phyloP scores from a whole-genome alignment of 768 basidiomycete genomes.

The Multifurca ochricompacta region DNA sequence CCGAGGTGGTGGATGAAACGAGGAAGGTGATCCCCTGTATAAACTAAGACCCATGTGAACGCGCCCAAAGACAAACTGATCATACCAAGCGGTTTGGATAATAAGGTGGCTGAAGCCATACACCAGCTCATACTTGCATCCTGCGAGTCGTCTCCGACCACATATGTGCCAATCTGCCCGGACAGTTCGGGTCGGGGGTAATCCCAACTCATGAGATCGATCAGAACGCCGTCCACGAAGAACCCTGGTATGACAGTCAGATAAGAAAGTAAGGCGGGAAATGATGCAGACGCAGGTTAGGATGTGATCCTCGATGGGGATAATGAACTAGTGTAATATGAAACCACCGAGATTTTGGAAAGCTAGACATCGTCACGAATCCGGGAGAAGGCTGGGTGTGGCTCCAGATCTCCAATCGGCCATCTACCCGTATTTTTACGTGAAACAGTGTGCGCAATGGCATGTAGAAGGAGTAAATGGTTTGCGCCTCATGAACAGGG shows the following conservation, averaged over 20 bases:
- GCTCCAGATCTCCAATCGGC: constrained; percentile 44
- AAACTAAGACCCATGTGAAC: not conserved
- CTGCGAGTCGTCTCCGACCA: constrained; percentile 46
- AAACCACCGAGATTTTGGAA: constrained; percentile 59
- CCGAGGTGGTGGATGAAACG: constrained; percentile 76
- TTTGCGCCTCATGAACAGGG: constrained; percentile 28
- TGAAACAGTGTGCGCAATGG: constrained; percentile 32
- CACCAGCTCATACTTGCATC: constrained; percentile 54
- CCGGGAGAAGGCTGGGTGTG: constrained; percentile 33
- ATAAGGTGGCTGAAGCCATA: constrained; percentile 55
- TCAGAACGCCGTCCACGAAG: constrained; percentile 65
- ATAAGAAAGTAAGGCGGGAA: not conserved
- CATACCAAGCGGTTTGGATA: constrained; percentile 52
- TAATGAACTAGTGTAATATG: constrained; percentile 64
- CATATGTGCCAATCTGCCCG: constrained; percentile 36
- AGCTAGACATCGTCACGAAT: constrained; percentile 37
- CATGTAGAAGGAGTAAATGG: constrained; percentile 32
- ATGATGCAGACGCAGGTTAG: constrained; percentile 55
- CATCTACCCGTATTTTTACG: constrained; percentile 46
- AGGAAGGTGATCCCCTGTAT: constrained; percentile 58
- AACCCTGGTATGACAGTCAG: constrained; percentile 39
- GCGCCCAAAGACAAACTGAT: not conserved
- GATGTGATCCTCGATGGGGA: constrained; percentile 45
- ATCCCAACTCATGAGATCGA: constrained; percentile 51
- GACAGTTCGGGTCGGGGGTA: constrained; percentile 50